Conservation (phyloP, 768 basidiomycete genomes). For the Mycena indigotica region DNA sequence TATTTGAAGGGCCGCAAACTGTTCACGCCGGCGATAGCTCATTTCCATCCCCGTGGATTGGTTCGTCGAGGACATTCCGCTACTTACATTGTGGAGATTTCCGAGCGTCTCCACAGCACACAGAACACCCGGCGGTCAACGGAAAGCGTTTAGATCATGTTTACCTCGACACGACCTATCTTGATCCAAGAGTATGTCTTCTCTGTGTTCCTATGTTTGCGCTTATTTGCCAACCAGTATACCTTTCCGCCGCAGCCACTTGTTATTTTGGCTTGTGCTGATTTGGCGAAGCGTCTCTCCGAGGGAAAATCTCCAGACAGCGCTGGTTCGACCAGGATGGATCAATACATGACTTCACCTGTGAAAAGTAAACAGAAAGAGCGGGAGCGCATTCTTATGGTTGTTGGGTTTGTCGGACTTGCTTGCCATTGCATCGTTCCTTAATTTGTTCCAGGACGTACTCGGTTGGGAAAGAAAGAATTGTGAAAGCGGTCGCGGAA, state of each 20-base stretch:
- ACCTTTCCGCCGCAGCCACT: slow-evolving; percentile 95
- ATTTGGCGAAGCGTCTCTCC: slow-evolving; percentile 66
- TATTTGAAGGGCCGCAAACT: slow-evolving; percentile 92
- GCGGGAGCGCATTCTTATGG: slow-evolving; percentile 51
- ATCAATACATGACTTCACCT: slow-evolving; percentile 50
- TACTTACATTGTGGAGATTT: slow-evolving; percentile 97
- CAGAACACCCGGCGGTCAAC: slow-evolving; percentile 79
- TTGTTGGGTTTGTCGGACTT: slow-evolving; percentile 62
- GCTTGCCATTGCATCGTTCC: background rate
- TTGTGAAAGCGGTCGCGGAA: slow-evolving; percentile 92
- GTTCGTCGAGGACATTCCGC: slow-evolving; percentile 69
- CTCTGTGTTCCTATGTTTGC: background rate
- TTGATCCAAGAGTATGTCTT: slow-evolving; percentile 72
- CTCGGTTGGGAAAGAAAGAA: slow-evolving; percentile 95
- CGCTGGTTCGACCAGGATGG: slow-evolving; percentile 41
- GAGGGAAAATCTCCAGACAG: slow-evolving; percentile 38
- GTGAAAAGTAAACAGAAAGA: slow-evolving; percentile 38
- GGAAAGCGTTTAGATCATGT: slow-evolving; percentile 83
- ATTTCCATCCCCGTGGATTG: slow-evolving; percentile 72
- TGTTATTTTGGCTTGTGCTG: slow-evolving; percentile 91
- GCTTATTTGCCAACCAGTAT: slow-evolving; percentile 51
- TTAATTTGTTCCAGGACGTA: slow-evolving; percentile 66
- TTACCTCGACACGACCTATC: slow-evolving; percentile 95
- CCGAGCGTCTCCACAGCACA: slow-evolving; percentile 85
- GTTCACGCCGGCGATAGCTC: slow-evolving; percentile 83